phyloP scores from a whole-genome alignment of 768 basidiomycete species.

The Phylloporus scabripes region DNA sequence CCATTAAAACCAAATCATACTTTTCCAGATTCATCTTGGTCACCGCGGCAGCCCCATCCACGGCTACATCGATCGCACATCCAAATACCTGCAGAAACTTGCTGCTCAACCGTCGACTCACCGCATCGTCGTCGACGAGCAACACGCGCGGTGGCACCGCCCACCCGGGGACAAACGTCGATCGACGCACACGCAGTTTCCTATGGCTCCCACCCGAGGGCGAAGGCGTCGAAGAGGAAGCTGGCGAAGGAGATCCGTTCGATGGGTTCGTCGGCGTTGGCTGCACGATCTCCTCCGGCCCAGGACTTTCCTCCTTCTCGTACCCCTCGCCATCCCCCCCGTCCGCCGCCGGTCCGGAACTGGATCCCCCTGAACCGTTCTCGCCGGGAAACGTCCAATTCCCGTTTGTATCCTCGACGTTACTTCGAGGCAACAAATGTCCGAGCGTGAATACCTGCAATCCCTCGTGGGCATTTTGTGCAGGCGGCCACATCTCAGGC shows the following conservation, averaged over 20 bases:
- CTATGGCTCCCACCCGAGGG: conserved; percentile 17
- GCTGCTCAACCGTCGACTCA: conserved; percentile 80
- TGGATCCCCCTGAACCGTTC: conserved; percentile 8
- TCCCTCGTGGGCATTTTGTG: conserved; percentile 47
- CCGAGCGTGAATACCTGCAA: conserved; percentile 79
- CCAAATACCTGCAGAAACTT: conserved; percentile 96
- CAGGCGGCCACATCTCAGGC: conserved; percentile 19
- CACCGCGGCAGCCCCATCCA: conserved; percentile 88
- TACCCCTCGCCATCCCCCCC: conserved; percentile 22
- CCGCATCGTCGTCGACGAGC: conserved; percentile 93
- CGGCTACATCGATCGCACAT: conserved; percentile 89
- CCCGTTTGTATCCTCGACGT: conserved; percentile 46
- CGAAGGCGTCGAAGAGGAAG: conserved; percentile 15
- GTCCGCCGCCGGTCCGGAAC: conserved; percentile 11
- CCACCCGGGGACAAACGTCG: conserved; percentile 86
- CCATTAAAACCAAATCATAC: conserved; percentile 96
- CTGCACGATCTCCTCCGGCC: conserved; percentile 37
- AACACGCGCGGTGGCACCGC: conserved; percentile 86
- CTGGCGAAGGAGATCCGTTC: conserved; percentile 11
- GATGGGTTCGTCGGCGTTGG: conserved; percentile 32
- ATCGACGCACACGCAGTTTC: conserved; percentile 64
- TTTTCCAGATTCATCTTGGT: conserved; percentile 95
- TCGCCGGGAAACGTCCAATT: conserved; percentile 55
- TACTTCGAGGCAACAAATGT: conserved; percentile 59
- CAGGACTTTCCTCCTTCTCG: conserved; percentile 24